Evolutionary conservation across 2,329 filamentous ascomycete genomes (phyloP).

Genomic region (Endocalyx cinctus): DNA sequence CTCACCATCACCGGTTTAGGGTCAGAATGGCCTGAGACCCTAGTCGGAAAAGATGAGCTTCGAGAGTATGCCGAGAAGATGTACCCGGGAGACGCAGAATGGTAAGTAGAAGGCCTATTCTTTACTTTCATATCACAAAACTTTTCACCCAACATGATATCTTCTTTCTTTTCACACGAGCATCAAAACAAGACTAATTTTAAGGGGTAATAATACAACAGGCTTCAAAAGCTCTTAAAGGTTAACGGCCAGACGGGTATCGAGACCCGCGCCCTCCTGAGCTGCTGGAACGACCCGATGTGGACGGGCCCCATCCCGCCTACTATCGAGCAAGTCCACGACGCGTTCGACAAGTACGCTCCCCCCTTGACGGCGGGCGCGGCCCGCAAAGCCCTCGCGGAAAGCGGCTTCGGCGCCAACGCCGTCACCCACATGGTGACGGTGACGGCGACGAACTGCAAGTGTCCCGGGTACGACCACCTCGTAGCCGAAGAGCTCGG

Average conservation of each 20-base stretch:
- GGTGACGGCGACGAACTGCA: slow-evolving; percentile 31
- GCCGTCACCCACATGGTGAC: slow-evolving; percentile 33
- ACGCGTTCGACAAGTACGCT: slow-evolving; percentile 22
- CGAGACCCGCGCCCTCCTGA: slow-evolving; percentile 9
- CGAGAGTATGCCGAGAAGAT: slow-evolving; percentile 9
- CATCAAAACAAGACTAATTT: neutral
- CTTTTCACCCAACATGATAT: too few species aligned
- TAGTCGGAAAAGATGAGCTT: slow-evolving; percentile 2
- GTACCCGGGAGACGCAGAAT: slow-evolving; percentile 8
- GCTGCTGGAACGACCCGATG: slow-evolving; percentile 10
- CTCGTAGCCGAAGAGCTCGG: slow-evolving; percentile 29
- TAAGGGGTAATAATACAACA: slow-evolving; percentile 2
- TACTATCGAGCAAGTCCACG: slow-evolving; percentile 22
- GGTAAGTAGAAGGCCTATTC: too few species aligned
- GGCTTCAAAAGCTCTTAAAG: slow-evolving; percentile 11
- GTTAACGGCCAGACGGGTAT: slow-evolving; percentile 11
- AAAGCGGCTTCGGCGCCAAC: slow-evolving; percentile 16
- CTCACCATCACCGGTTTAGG: slow-evolving; percentile 12
- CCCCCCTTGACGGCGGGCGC: slow-evolving; percentile 26
- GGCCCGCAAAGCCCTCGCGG: slow-evolving; percentile 26
- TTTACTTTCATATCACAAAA: too few species aligned
- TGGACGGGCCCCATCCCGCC: slow-evolving; percentile 10
- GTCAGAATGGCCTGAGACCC: slow-evolving; percentile 7
- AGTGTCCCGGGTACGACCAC: slow-evolving; percentile 33
- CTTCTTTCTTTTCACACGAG: too few species aligned